A percentile compares a stretch with the other conserved stretches of the same genome.
Conservation (phyloP, 2,329 filamentous ascomycete species). For the Cyanodermella asteris region DNA sequence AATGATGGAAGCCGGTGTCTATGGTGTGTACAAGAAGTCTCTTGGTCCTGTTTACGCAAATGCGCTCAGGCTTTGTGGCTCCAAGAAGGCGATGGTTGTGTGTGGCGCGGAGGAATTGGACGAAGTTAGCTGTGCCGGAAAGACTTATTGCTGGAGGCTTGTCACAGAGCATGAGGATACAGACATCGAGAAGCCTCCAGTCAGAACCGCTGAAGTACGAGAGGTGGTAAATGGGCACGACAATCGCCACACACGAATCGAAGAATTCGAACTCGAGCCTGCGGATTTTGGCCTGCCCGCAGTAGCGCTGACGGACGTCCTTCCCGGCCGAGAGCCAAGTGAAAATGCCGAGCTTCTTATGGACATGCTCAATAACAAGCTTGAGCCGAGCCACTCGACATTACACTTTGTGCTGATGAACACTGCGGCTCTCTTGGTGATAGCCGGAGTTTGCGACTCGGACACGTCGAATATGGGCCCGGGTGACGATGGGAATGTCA, state of each 20-base stretch:
- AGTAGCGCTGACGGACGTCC: slow-evolving; percentile 57
- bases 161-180: too few species aligned
- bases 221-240: slow-evolving; percentile 12
- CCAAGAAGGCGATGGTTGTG: slow-evolving; percentile 67
- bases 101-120: slow-evolving; percentile 91
- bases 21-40: slow-evolving; percentile 78
- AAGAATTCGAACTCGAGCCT: slow-evolving; percentile 58
- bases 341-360: slow-evolving; percentile 76
- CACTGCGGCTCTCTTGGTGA: slow-evolving; percentile 67
- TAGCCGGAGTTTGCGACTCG: slow-evolving; percentile 67
- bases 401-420: slow-evolving; percentile 90
- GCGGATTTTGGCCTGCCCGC: slow-evolving; percentile 65
- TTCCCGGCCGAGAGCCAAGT: slow-evolving; percentile 60
- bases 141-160: slow-evolving; percentile 74
- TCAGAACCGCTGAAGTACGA: slow-evolving; percentile 23
- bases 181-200: slow-evolving; percentile 26
- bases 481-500: slow-evolving; percentile 60
- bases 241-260: slow-evolving; percentile 30
- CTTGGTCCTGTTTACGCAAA: slow-evolving; percentile 79
- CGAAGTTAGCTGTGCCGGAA: slow-evolving; percentile 79
- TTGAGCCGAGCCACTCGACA: slow-evolving; percentile 59
- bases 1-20: slow-evolving; percentile 65
- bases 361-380: slow-evolving; percentile 50
- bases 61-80: slow-evolving; percentile 53
- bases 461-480: slow-evolving; percentile 59